Evolutionary conservation across 129 eudicot genomes (phyloP).

Genomic region (Smallanthus sonchifolius): DNA sequence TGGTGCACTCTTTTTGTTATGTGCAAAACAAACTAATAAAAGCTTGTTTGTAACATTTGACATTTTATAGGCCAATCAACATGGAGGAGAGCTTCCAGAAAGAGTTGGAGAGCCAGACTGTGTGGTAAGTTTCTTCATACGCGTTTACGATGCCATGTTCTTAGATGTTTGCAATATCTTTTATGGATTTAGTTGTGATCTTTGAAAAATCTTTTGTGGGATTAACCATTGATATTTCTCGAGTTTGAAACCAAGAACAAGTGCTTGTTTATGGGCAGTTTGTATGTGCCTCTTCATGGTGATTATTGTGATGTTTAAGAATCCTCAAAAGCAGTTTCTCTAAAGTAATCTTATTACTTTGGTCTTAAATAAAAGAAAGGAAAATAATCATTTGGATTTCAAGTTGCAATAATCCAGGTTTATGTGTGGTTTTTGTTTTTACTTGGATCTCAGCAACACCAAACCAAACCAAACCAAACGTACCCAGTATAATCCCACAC

Average conservation of each 20-base stretch:
- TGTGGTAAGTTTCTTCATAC: slow-evolving; percentile 49
- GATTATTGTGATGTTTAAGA: not conserved
- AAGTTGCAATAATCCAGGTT: not conserved
- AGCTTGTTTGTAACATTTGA: not conserved
- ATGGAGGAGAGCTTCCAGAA: slow-evolving; percentile 59
- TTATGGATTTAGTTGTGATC: not conserved
- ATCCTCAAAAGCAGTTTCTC: not conserved
- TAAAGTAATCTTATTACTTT: not conserved
- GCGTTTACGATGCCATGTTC: not conserved
- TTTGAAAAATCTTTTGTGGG: not conserved
- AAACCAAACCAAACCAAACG: too few relatives aligned
- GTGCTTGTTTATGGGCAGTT: not conserved
- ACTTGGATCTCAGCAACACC: not conserved
- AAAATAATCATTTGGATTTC: not conserved
- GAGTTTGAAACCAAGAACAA: not conserved
- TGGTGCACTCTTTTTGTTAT: not conserved
- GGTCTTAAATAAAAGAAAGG: not conserved
- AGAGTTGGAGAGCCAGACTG: slow-evolving; percentile 89
- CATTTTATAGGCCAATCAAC: slow-evolving; percentile 39
- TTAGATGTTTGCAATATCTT: not conserved
- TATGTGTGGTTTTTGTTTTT: not conserved
- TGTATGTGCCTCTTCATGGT: not conserved
- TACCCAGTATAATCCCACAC: too few relatives aligned
- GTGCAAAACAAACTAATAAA: not conserved
- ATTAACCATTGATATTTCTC: not conserved